Evolutionary conservation across 2,329 filamentous ascomycete species (phyloP), one percentile per base, ranked within the genome.

Genomic region (Intubia oerlemansii): DNA sequence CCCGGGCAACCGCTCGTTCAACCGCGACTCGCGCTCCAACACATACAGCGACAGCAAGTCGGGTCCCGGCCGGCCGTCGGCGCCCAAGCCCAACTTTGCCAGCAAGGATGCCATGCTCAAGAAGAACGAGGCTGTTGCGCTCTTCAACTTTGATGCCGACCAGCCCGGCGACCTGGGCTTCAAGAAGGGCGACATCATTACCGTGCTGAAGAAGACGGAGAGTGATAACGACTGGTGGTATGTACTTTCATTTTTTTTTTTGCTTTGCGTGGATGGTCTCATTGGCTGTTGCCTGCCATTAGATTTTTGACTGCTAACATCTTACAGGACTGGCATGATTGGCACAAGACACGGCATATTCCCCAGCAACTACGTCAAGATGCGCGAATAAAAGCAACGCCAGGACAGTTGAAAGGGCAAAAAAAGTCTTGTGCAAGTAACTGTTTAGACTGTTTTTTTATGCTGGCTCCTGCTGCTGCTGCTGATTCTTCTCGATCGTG

Each of bases 111-210:
- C 56, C 0, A 36, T 56, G 34, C 44, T 71, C 34, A 65, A 61
- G 45, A 61, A 65, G 39, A 82, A 93, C 40, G 80, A 95, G 51
- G 88, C 82, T 0, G 61, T 93, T 13, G 88, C 88, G 3, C 59
- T 93, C 36, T 95, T 78, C 51, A 92, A 79, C 3, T 98, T 98
- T 45, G 85, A 95, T 37, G 74, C 82, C 0, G 85, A 92, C 43
- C 84, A 93, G 49, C 71, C 81, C 1, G 85, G 85, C 5, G 85
- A 98, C 47, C 49, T 95, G 32, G 80, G 75, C 0, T 98, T 98
- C 54, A 92, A 91, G 57, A 98, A 98, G 60, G 88, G 88, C 13
- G 88, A 98, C 17, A 52, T 95, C 32, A 93, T 98, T 39, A 93
- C 82, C 1, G 82, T 98, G 33, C 49, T 91, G 32, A 93, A 98